Conservation (phyloP, 352 stramenopile species). For the Globisporangium nunn region DNA sequence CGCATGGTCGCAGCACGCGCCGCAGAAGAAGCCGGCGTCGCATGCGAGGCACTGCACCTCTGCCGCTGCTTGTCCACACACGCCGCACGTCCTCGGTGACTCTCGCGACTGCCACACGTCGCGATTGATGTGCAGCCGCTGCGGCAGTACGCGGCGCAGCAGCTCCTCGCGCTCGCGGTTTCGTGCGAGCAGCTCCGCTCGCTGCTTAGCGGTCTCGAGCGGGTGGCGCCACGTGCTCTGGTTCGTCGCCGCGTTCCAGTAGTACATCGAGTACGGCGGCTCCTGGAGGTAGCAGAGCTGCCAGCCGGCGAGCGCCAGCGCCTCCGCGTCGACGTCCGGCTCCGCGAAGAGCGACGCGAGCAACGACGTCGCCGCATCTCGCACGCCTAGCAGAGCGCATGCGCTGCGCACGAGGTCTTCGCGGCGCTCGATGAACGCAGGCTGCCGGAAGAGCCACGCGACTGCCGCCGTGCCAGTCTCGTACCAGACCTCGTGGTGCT, state of each 20-base stretch:
- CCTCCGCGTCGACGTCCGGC: conserved; percentile 18
- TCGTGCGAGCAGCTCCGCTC: conserved; percentile 27
- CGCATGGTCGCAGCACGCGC: conserved; percentile 34
- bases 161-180: conserved; percentile 22
- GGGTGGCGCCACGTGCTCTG: conserved; percentile 53
- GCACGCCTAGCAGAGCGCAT: conserved; percentile 24
- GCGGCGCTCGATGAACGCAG: conserved; percentile 38
- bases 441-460: conserved; percentile 40
- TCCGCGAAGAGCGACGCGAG: conserved; percentile 34
- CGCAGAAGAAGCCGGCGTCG: conserved; percentile 20
- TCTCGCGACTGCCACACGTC: conserved; percentile 10
- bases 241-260: conserved; percentile 52
- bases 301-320: conserved; percentile 35
- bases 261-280: conserved; percentile 56
- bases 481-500: conserved; percentile 51
- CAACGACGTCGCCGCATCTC: conserved; percentile 21
- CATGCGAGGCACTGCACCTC: conserved; percentile 37
- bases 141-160: conserved; percentile 29
- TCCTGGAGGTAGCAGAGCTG: conserved; percentile 45
- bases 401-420: conserved; percentile 45
- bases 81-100: background rate
- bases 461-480: conserved; percentile 23
- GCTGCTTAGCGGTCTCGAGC: conserved; percentile 31
- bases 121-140: conserved; percentile 40
- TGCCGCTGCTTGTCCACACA: conserved; percentile 10